Evolutionary conservation across 2,329 filamentous ascomycete species (phyloP).

Genomic region (Sporothrix pallida): DNA sequence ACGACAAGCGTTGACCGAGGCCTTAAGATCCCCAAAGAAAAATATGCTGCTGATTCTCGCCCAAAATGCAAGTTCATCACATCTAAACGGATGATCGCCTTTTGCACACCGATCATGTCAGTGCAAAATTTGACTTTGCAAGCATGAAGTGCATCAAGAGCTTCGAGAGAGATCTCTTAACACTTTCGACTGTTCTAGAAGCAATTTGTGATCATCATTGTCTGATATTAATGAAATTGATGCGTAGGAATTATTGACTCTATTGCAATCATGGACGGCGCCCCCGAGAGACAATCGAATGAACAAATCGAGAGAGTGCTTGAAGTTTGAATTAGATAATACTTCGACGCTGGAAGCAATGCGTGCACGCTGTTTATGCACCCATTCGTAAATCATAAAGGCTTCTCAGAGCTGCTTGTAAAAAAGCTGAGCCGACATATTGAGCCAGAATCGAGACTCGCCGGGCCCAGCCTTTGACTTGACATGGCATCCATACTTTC

Average conservation of each 20-base stretch:
- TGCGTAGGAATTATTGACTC: too few species aligned
- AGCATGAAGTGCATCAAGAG: background rate
- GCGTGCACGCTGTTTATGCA: too few species aligned
- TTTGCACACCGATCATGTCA: background rate
- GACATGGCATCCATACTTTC: background rate
- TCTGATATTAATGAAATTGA: background rate
- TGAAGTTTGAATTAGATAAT: too few species aligned
- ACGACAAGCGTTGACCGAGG: background rate
- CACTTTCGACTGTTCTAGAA: background rate
- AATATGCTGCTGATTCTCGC: background rate
- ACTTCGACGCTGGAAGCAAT: too few species aligned
- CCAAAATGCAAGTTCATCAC: background rate
- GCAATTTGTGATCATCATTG: background rate
- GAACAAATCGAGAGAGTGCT: too few species aligned
- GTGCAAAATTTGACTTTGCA: background rate
- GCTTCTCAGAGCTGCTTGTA: too few species aligned
- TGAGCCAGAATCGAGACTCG: too few species aligned
- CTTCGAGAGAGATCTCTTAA: background rate
- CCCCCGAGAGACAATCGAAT: too few species aligned
- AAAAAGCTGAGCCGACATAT: too few species aligned
- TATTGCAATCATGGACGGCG: too few species aligned
- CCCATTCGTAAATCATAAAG: too few species aligned
- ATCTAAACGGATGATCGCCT: background rate
- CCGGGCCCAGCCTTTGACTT: background rate
- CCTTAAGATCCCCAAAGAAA: constrained; percentile 10